Base-by-base conservation (phyloP, 164 flowering plant genomes). In the Euptelea pleiosperma region DNA sequence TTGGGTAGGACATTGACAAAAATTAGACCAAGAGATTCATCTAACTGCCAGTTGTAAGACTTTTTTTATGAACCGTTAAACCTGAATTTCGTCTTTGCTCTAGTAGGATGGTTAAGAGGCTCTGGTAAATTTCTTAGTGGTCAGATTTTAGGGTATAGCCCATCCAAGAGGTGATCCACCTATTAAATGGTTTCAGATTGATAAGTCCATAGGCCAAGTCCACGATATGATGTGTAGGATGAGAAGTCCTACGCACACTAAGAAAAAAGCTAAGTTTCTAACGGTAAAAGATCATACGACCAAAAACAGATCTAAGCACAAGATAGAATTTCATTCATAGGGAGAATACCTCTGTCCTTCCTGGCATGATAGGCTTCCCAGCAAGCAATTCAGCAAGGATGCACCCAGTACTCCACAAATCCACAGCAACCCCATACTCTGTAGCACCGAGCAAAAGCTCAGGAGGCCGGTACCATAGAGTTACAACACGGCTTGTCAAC, bases 391-490 rank as follows among this genome's bases (percentile, higher is more conserved):
- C 97, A 25, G 93, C 97, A 63, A 91, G 96, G 65, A 91, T 91
- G 75, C 96, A 91, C 52, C 97, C 97, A 36, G 80, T 40, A 63
- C 97, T 88, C 97, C 97, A 91, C 55, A 91, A 68, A 71, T 91
- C 97, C 29, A 91, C 96, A 22, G 77, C 69, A 70, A 75, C 86
- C 48, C 93, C 93, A 74, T 91, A 91, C 25, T 84, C 78, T 42
- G 97, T 84, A 55, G 96, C 72, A 47, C 97, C 97, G 42, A 91
- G 96, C 71, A 91, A 73, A 70, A 91, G 96, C 76, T 87, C 97
- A 37, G 96, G 97, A 51, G 97, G 96, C 25, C 97, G 75, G 65
- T 87, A 91, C 96, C 97, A 91, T 47, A 91, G 64, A 14, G 96
- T 91, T 12, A 91, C 93, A 22, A 91, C 97, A 30, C 97, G 92